A percentile compares a stretch with the other conserved stretches of the same genome.
Evolutionary conservation across 805 yeast genomes (phyloP).

Genomic region (Debaryomyces maramus): DNA sequence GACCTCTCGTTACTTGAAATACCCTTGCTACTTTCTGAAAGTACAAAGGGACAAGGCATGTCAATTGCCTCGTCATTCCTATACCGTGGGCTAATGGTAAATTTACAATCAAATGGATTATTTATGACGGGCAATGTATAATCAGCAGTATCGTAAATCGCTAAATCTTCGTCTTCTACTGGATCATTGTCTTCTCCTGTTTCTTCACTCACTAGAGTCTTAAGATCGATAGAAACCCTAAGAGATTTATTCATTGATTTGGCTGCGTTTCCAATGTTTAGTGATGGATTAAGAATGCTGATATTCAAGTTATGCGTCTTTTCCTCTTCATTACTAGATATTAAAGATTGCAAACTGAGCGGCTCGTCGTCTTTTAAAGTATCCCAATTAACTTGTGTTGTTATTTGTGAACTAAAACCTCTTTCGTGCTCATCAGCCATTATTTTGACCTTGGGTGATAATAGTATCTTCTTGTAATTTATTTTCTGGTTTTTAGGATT

Average conservation of each 20-base stretch:
- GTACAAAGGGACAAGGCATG: conserved; percentile 39
- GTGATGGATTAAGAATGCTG: conserved; percentile 21
- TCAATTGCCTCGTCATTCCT: conserved; percentile 25
- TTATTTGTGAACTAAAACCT: conserved; percentile 19
- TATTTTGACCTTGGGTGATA: conserved; percentile 22
- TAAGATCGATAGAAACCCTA: conserved; percentile 21
- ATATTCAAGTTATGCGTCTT: conserved; percentile 18
- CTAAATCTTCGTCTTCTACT: conserved; percentile 13
- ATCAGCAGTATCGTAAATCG: conserved; percentile 24
- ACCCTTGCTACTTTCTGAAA: conserved; percentile 14
- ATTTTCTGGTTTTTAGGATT: conserved; percentile 13
- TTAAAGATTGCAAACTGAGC: conserved; percentile 18
- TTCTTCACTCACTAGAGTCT: conserved; percentile 24
- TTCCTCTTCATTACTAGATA: neutral
- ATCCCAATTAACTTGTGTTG: conserved; percentile 33
- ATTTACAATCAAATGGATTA: conserved; percentile 22
- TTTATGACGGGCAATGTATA: conserved; percentile 24
- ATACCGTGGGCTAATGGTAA: conserved; percentile 27
- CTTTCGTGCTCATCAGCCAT: conserved; percentile 13
- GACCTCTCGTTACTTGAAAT: conserved; percentile 3
- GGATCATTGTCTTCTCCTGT: conserved; percentile 9
- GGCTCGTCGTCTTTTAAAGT: conserved; percentile 41
- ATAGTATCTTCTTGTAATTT: conserved; percentile 18
- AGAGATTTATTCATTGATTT: conserved; percentile 8
- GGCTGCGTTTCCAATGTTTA: conserved; percentile 10